Percentiles rank a stretch among this genome's conserved stretches.
phyloP scores from a whole-genome alignment of 179 eudicot genomes.

The Beta corolliflora region DNA sequence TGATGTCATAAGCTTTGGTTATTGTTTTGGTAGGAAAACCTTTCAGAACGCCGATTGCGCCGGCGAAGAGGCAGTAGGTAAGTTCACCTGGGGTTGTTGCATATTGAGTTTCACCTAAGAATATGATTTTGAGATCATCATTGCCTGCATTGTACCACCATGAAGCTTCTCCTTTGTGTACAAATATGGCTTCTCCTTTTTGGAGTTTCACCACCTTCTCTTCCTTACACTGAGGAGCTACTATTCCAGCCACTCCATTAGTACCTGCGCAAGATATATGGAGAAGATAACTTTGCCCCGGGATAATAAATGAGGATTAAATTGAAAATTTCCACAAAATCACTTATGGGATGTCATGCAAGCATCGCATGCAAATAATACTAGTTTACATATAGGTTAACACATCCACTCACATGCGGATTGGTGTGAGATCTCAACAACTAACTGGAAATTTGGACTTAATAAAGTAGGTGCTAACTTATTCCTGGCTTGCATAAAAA shows the following conservation, averaged over 20 bases:
- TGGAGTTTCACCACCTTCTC: conserved; percentile 32
- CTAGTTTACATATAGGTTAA: no score
- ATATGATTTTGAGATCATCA: conserved; percentile 29
- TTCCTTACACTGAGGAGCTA: conserved; percentile 22
- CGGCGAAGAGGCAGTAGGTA: conserved; percentile 31
- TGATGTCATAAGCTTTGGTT: conserved; percentile 25
- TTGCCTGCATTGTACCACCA: conserved; percentile 55
- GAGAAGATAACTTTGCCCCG: no score
- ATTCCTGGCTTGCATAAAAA: no score
- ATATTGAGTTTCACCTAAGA: conserved; percentile 38
- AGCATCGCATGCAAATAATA: no score
- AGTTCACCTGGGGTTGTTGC: conserved; percentile 28
- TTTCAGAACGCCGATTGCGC: conserved; percentile 22
- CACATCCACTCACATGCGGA: no score
- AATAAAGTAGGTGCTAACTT: no score
- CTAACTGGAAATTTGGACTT: no score
- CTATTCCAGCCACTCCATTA: conserved; percentile 34
- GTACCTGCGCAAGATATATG: conserved; percentile 24
- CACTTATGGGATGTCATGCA: no score
- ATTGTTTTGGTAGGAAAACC: conserved; percentile 38
- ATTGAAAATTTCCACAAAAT: no score
- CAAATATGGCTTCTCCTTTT: conserved; percentile 38
- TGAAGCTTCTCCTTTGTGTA: conserved; percentile 32
- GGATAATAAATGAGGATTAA: no score
- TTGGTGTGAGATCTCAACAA: no score